Conservation (phyloP, 1,284 basidiomycete genomes). For the Trichosporon coremiiforme region DNA sequence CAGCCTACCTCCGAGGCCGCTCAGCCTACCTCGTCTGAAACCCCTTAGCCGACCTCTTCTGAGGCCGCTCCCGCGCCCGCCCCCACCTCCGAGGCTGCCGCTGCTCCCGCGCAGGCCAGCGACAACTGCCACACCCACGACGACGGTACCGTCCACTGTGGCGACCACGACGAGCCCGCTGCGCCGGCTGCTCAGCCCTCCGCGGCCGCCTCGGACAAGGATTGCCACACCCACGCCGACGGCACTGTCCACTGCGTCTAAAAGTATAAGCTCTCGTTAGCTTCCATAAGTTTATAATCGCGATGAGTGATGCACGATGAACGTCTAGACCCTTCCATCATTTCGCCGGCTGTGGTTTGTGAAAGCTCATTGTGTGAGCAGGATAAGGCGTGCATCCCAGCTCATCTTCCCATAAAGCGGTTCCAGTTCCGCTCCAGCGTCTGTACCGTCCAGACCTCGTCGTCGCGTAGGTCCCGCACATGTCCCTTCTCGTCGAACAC, state of each 20-base stretch:
- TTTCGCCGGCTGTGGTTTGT: too few relatives aligned
- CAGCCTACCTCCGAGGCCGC: too few relatives aligned
- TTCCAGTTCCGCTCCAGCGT: constrained; percentile 56
- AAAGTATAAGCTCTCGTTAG: too few relatives aligned
- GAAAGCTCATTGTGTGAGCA: too few relatives aligned
- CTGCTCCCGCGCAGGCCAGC: constrained; percentile 27
- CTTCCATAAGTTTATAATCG: too few relatives aligned
- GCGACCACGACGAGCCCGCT: constrained; percentile 15
- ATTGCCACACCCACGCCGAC: constrained; percentile 52
- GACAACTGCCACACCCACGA: constrained; percentile 42
- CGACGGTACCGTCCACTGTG: constrained; percentile 25
- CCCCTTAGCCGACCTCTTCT: neutral
- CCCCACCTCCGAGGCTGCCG: too few relatives aligned
- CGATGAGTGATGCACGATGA: neutral
- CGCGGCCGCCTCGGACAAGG: constrained; percentile 2
- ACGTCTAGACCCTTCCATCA: too few relatives aligned
- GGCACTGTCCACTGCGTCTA: constrained; percentile 32
- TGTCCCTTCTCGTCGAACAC: constrained; percentile 30
- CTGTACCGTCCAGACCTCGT: constrained; percentile 42
- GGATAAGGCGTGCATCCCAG: too few relatives aligned
- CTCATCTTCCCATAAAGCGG: constrained; percentile 48
- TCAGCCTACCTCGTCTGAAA: neutral
- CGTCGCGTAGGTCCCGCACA: constrained; percentile 13
- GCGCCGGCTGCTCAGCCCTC: too few relatives aligned
- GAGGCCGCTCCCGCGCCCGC: constrained; percentile 7